A percentile compares a stretch with the other conserved stretches of the same genome.
Conservation (phyloP, 257 asterid genomes). For the Striga asiatica region DNA sequence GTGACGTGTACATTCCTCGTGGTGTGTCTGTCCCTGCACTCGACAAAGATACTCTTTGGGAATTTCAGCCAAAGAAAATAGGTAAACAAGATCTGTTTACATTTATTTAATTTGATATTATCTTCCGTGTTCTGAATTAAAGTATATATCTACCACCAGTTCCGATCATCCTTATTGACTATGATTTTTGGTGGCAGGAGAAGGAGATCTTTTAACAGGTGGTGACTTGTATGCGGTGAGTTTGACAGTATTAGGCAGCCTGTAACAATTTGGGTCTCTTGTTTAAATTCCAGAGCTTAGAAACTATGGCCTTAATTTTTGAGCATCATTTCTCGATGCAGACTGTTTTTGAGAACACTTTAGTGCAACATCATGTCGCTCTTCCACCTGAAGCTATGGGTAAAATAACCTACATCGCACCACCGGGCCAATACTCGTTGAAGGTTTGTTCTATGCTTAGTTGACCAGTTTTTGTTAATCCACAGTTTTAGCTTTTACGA, state of each 20-base stretch:
- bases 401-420: conserved; percentile 83
- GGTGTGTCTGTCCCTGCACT: conserved; percentile 98
- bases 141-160: neutral
- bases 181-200: conserved; percentile 44
- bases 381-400: conserved; percentile 99
- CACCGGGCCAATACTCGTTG: conserved; percentile 84
- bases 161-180: conserved; percentile 7
- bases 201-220: conserved; percentile 87
- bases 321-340: conserved; percentile 25
- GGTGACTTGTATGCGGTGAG: conserved; percentile 97
- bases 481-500: neutral
- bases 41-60: conserved; percentile 94
- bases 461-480: conserved; percentile 8
- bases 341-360: conserved; percentile 81
- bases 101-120: conserved; percentile 1
- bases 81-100: conserved; percentile 31
- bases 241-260: conserved; percentile 16
- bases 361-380: conserved; percentile 78
- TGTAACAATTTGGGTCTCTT: neutral
- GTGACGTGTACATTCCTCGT: conserved; percentile 99
- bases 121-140: neutral
- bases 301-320: neutral
- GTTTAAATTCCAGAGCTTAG: neutral
- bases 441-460: conserved; percentile 42
- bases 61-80: conserved; percentile 83